Evolutionary conservation across 768 basidiomycete genomes (phyloP), one percentile per base, ranked within the genome.

Genomic region (Tulasnella sp.): DNA sequence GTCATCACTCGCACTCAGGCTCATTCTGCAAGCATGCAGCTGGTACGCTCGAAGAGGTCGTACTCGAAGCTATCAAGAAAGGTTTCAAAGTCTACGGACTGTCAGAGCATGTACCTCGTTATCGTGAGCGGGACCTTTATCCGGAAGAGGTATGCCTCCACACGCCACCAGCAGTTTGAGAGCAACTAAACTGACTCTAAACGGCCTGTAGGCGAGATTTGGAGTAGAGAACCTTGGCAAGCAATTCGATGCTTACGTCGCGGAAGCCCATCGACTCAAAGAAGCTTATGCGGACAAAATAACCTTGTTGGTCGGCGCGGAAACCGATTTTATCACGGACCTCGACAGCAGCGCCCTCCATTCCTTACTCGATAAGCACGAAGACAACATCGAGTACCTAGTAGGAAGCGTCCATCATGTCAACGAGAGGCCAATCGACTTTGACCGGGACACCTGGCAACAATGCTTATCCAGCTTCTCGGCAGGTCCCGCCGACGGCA

Each of bases 341-440:
- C 82, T 86, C 24, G 96, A 97, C 86, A 88, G 96, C 31, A 87
- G 89, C 80, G 85, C 87, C 31, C 88, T 97, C 48, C 86, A 89
- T 72, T 81, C 81, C 3, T 87, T 94, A 28, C 88, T 97, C 46
- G 81, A 86, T 48, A 83, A 84, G 37, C 86, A 91, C 80, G 85
- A 85, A 12, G 86, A 86, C 48, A 87, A 88, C 75, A 90, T 99
- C 81, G 93, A 98, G 84, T 98, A 96, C 86, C 84, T 98, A 84
- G 95, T 99, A 77, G 97, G 98, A 37, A 95, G 94, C 46, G 88
- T 99, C 9, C 98, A 99, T 85, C 97, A 98, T 83, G 96, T 96
- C 85, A 90, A 92, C 84, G 89, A 87, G 31, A 90, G 94, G 58
- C 96, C 97, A 11, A 97, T 99, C 86, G 98, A 99, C 86, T 96